These are phyloP conservation scores for Aspergillus sp. DNA, from an alignment of 2,329 filamentous ascomycete genomes.

Conservation along the genomic window DNA sequence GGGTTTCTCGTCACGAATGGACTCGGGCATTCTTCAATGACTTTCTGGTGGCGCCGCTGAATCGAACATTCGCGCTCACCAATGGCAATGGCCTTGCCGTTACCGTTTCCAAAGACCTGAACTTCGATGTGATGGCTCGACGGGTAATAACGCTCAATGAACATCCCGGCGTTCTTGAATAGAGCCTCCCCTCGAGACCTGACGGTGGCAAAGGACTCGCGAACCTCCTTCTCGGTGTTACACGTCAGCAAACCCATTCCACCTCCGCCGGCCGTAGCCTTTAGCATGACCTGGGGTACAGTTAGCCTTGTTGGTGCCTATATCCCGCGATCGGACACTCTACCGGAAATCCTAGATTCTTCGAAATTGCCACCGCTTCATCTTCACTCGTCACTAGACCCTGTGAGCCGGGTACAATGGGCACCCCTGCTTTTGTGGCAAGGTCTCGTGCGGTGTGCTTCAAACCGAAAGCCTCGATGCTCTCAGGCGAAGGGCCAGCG, in stretches of 20 bases:
- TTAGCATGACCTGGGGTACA: slow-evolving; percentile 62
- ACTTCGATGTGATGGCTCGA: slow-evolving; percentile 84
- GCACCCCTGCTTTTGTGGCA: slow-evolving; percentile 53
- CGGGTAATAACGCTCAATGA: slow-evolving; percentile 80
- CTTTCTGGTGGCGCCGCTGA: slow-evolving; percentile 85
- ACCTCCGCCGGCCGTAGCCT: slow-evolving; percentile 77
- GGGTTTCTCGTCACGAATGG: slow-evolving; percentile 58
- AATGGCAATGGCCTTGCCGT: slow-evolving; percentile 76
- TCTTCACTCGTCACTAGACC: slow-evolving; percentile 50
- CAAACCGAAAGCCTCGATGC: slow-evolving; percentile 58
- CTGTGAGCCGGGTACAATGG: slow-evolving; percentile 55
- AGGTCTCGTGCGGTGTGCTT: slow-evolving; percentile 59
- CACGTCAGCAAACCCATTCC: slow-evolving; percentile 85
- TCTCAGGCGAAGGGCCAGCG: slow-evolving; percentile 57
- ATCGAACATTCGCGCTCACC: slow-evolving; percentile 88
- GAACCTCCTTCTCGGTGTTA: slow-evolving; percentile 65
- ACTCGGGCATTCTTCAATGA: slow-evolving; percentile 84
- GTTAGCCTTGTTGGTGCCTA: not conserved
- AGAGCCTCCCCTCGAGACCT: slow-evolving; percentile 73
- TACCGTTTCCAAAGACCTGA: slow-evolving; percentile 82
- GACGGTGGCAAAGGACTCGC: slow-evolving; percentile 68
- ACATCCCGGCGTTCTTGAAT: slow-evolving; percentile 80
- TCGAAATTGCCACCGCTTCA: slow-evolving; percentile 47
- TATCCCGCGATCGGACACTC: not conserved
- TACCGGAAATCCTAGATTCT: slow-evolving; percentile 51